These are phyloP conservation scores for Fraxinus greggii DNA, from an alignment of 305 asterid species.

Conservation along the genomic window DNA sequence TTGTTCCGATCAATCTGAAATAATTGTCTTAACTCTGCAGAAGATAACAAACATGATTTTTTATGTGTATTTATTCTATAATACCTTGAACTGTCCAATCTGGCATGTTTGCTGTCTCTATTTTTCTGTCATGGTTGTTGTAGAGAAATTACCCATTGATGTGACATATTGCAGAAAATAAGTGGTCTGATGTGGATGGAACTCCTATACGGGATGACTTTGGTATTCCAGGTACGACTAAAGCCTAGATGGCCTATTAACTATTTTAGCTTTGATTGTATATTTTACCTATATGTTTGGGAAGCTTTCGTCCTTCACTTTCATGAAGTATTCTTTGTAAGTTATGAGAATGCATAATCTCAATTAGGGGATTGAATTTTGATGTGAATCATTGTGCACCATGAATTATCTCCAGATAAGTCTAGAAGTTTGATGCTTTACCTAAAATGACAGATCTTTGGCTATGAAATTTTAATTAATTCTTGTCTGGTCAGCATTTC, in stretches of 20 bases:
- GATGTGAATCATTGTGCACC: neutral
- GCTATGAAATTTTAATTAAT: neutral
- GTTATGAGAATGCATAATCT: neutral
- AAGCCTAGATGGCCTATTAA: neutral
- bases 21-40: neutral
- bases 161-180: conserved; percentile 53
- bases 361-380: neutral
- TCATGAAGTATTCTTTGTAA: neutral
- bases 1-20: no score
- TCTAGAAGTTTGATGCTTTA: neutral
- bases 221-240: conserved; percentile 57
- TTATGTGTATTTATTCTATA: neutral
- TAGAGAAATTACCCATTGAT: conserved; percentile 20
- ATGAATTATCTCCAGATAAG: neutral
- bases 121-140: neutral
- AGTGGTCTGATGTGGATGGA: conserved; percentile 58
- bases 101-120: neutral
- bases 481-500: neutral
- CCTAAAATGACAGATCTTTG: neutral
- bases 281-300: neutral
- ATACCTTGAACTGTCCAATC: neutral
- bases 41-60: neutral
- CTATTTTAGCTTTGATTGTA: neutral
- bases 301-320: neutral
- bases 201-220: conserved; percentile 53